Conservation (phyloP, 2,329 filamentous ascomycete species). For the Apiospora koreana region DNA sequence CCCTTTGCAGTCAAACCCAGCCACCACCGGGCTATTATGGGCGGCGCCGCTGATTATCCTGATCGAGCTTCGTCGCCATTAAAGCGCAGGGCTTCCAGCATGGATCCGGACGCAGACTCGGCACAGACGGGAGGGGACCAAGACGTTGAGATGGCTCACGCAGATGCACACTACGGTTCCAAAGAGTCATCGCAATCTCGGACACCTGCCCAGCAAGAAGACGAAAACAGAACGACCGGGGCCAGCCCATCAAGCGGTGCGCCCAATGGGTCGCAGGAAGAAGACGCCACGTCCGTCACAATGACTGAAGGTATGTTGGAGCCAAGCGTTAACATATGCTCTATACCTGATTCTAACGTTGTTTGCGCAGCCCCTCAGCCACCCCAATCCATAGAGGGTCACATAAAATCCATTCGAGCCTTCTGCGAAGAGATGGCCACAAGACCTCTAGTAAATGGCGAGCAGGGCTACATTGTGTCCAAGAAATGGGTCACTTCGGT, state of each 20-base stretch:
- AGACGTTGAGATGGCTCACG: slow-evolving; percentile 48
- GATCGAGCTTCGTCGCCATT: slow-evolving; percentile 66
- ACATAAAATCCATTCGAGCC: slow-evolving; percentile 72
- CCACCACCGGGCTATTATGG: slow-evolving; percentile 57
- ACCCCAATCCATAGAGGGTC: slow-evolving; percentile 58
- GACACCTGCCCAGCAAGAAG: slow-evolving; percentile 18
- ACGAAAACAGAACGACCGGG: slow-evolving; percentile 16
- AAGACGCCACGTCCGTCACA: slow-evolving; percentile 1
- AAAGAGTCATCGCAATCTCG: slow-evolving; percentile 10
- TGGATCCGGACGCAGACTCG: slow-evolving; percentile 49
- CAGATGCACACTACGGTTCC: slow-evolving; percentile 21
- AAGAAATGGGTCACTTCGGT: slow-evolving; percentile 77
- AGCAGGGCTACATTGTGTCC: slow-evolving; percentile 77
- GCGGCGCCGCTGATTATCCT: slow-evolving; percentile 57
- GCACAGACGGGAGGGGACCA: slow-evolving; percentile 38
- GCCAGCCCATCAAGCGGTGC: slow-evolving; percentile 1
- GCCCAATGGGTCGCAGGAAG: background rate
- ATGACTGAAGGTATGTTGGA: slow-evolving; percentile 12
- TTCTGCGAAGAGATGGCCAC: slow-evolving; percentile 57
- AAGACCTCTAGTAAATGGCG: slow-evolving; percentile 64
- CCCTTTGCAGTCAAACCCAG: slow-evolving; percentile 48
- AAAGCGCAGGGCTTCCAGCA: slow-evolving; percentile 64
- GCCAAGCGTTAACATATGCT: background rate
- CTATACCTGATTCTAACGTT: background rate
- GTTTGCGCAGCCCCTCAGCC: slow-evolving; percentile 20